A percentile compares a stretch with the other conserved stretches of the same genome.
Conservation (phyloP, 768 basidiomycete species). For the Trametopsis cervina region DNA sequence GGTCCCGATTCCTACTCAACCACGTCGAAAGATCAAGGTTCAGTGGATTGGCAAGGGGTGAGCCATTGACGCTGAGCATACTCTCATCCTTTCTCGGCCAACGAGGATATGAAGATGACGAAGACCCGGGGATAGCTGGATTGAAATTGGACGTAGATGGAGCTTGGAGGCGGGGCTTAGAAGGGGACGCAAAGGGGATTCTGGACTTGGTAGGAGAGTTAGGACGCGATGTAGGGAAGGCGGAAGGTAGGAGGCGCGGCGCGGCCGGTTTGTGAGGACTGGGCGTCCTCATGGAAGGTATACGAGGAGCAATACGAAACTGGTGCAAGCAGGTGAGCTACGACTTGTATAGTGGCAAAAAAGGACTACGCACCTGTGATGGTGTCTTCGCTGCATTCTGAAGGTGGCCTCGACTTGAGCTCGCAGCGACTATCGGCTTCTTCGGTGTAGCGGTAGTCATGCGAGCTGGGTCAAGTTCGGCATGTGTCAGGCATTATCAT, state of each 20-base stretch:
- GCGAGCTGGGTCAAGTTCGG: conserved; percentile 32
- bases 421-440: conserved; percentile 49
- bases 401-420: conserved; percentile 39
- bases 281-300: conserved; percentile 24
- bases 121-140: conserved; percentile 44
- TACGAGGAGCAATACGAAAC: conserved; percentile 23
- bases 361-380: conserved; percentile 19
- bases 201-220: conserved; percentile 43
- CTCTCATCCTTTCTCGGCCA: conserved; percentile 69
- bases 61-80: conserved; percentile 78
- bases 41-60: conserved; percentile 75
- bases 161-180: conserved; percentile 17
- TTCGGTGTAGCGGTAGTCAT: conserved; percentile 42
- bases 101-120: conserved; percentile 34
- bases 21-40: conserved; percentile 60
- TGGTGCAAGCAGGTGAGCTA: conserved; percentile 6
- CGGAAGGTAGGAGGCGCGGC: conserved; percentile 17
- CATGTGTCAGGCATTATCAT: neutral
- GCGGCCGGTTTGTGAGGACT: conserved; percentile 27
- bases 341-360: neutral
- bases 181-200: conserved; percentile 18
- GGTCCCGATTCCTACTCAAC: conserved; percentile 31
- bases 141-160: conserved; percentile 71
- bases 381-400: conserved; percentile 23
- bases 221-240: conserved; percentile 32